phyloP scores from a whole-genome alignment of 768 basidiomycete species.

The Termitomyces sp. region DNA sequence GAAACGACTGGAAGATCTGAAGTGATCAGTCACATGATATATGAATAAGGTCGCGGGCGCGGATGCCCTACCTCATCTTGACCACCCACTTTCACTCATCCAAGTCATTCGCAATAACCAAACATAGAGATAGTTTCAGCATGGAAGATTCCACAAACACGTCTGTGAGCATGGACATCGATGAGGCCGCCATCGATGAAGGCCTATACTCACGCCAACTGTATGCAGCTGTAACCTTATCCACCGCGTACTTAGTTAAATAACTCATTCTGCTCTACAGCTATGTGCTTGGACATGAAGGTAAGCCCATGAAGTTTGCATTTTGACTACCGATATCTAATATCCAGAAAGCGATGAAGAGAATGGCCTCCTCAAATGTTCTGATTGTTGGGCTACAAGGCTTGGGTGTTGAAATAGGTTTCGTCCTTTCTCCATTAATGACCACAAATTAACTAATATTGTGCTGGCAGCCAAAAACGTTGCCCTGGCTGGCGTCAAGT shows the following conservation, averaged over 20 bases:
- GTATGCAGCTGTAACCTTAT: slow-evolving; percentile 37
- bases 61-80: not conserved
- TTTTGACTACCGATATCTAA: slow-evolving; percentile 4
- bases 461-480: slow-evolving; percentile 79
- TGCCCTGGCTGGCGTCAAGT: slow-evolving; percentile 93
- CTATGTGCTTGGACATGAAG: slow-evolving; percentile 96
- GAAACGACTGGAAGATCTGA: not conserved
- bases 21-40: not conserved
- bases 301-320: slow-evolving; percentile 28
- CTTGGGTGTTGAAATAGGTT: slow-evolving; percentile 91
- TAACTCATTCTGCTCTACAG: slow-evolving; percentile 30
- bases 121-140: slow-evolving; percentile 8
- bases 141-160: slow-evolving; percentile 36
- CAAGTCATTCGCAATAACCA: slow-evolving; percentile 11
- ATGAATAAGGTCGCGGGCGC: slow-evolving; percentile 7
- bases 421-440: slow-evolving; percentile 3
- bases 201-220: slow-evolving; percentile 91
- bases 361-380: slow-evolving; percentile 95
- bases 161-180: slow-evolving; percentile 69
- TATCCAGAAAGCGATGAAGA: slow-evolving; percentile 83
- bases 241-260: slow-evolving; percentile 8
- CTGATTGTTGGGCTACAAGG: slow-evolving; percentile 90
- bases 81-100: slow-evolving; percentile 6
- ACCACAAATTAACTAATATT: slow-evolving; percentile 1
- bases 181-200: slow-evolving; percentile 87